phyloP scores from a whole-genome alignment of 305 asterid genomes.

The Solanum chacoense region DNA sequence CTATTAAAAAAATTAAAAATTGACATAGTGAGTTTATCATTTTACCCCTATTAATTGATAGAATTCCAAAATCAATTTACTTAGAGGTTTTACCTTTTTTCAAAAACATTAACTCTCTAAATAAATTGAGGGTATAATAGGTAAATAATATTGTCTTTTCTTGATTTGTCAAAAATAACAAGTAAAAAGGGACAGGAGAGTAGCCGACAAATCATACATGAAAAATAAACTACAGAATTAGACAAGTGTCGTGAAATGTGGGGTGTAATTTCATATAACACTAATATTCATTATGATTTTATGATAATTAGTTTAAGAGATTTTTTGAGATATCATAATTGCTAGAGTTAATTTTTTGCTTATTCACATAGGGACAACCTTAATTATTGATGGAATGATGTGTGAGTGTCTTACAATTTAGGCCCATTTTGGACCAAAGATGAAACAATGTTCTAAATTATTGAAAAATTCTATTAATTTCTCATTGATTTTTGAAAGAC shows the following conservation, averaged over 20 bases:
- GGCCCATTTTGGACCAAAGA: not conserved
- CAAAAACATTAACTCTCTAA: no score
- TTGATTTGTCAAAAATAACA: no score
- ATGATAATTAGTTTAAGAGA: not conserved
- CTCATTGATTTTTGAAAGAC: not conserved
- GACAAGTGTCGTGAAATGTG: not conserved
- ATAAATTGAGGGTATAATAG: no score
- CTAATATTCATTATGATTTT: not conserved
- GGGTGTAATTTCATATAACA: not conserved
- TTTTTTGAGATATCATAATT: not conserved
- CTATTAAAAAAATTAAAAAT: no score
- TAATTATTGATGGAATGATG: not conserved
- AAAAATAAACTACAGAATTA: not conserved
- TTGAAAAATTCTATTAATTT: not conserved
- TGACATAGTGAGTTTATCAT: no score
- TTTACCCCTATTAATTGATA: no score
- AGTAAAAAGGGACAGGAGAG: not conserved
- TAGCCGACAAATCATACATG: not conserved
- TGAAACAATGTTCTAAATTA: not conserved
- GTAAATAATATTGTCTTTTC: no score
- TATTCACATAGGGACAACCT: not conserved
- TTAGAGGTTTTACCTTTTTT: no score
- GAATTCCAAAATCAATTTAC: no score
- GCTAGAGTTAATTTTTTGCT: not conserved
- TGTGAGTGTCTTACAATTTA: not conserved